These are phyloP conservation scores for Lentinula aciculospora DNA, from an alignment of 768 basidiomycete genomes.

Conservation along the genomic window DNA sequence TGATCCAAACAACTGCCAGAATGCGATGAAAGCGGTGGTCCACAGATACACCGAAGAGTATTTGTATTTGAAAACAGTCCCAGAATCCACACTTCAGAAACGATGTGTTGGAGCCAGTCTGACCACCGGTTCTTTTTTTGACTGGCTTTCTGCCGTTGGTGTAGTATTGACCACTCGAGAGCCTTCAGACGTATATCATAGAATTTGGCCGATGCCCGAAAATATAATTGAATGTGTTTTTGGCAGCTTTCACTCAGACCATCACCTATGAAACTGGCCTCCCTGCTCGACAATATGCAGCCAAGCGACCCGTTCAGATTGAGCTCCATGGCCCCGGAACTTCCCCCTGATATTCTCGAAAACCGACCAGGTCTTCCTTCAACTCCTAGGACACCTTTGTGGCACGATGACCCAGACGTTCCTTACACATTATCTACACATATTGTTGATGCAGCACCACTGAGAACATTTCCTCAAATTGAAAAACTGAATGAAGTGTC, in stretches of 20 bases:
- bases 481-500: slow-evolving; percentile 27
- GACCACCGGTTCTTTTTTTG: no score
- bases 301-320: not conserved
- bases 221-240: not conserved
- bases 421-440: slow-evolving; percentile 45
- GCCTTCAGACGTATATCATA: no score
- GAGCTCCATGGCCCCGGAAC: not conserved
- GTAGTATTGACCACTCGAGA: no score
- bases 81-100: no score
- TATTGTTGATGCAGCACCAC: slow-evolving; percentile 44
- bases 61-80: no score
- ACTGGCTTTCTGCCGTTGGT: no score
- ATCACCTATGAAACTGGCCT: not conserved
- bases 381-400: not conserved
- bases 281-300: not conserved
- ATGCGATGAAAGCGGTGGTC: no score
- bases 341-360: not conserved
- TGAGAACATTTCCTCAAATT: slow-evolving; percentile 33
- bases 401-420: not conserved
- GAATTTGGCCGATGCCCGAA: not conserved
- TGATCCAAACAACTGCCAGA: no score
- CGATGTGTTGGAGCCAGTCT: no score
- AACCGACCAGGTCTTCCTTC: not conserved
- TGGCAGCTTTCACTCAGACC: no score
- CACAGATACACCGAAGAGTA: no score